Conservation (phyloP, 78 protist species). For the Pigoraptor vietnamica region DNA sequence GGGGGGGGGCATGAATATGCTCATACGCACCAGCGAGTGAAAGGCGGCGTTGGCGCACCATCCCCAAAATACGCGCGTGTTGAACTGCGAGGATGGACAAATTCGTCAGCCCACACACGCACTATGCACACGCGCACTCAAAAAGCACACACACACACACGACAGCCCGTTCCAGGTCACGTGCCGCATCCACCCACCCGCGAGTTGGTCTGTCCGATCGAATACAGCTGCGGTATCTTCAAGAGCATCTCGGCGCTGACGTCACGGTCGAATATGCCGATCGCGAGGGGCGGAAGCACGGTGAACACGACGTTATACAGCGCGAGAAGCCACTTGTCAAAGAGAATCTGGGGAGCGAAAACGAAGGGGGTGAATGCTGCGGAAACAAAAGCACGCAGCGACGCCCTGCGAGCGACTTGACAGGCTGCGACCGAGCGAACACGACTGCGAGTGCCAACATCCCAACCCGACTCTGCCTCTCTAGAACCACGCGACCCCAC, state of each 20-base stretch:
- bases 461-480: background rate
- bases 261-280: conserved; percentile 63
- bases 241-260: background rate
- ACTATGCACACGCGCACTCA: too few species aligned
- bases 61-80: conserved; percentile 39
- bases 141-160: too few species aligned
- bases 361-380: too few species aligned
- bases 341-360: conserved; percentile 15
- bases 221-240: conserved; percentile 19
- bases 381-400: too few species aligned
- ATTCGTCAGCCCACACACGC: too few species aligned
- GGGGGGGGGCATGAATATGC: too few species aligned
- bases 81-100: too few species aligned
- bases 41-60: conserved; percentile 41
- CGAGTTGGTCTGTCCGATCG: conserved; percentile 7
- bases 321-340: conserved; percentile 53
- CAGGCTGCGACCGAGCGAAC: too few species aligned
- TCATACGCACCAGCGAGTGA: conserved; percentile 45
- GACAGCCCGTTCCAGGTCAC: conserved; percentile 17
- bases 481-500: background rate
- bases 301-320: conserved; percentile 57
- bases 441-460: too few species aligned
- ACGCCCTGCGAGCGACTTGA: too few species aligned
- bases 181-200: conserved; percentile 2
- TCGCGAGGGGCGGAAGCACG: conserved; percentile 46